These are phyloP conservation scores for Syzygium oleosum DNA, from an alignment of 345 rosid genomes.

Conservation along the genomic window DNA sequence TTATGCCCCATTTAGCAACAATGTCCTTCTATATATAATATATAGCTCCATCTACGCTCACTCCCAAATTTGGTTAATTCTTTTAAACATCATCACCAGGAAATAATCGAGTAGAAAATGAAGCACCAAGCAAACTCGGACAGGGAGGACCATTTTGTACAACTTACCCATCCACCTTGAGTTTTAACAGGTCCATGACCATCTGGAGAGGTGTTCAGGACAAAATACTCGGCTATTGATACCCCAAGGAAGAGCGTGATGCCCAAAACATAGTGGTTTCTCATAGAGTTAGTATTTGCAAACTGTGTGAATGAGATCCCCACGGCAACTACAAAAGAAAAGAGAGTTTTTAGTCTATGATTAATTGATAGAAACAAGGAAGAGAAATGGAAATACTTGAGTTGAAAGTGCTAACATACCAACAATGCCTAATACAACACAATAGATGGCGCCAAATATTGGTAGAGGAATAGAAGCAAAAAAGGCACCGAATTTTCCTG, in stretches of 20 bases:
- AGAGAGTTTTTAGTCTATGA: neutral
- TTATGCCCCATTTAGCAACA: neutral
- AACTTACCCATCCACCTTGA: constrained; percentile 82
- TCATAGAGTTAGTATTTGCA: constrained; percentile 69
- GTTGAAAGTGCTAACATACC: constrained; percentile 35
- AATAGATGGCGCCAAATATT: constrained; percentile 86
- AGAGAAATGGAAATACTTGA: neutral
- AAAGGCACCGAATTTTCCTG: constrained; percentile 95
- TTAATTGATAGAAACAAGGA: neutral
- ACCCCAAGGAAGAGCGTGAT: constrained; percentile 76
- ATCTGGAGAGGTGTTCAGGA: constrained; percentile 21
- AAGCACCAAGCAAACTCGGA: neutral
- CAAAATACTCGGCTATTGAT: constrained; percentile 79
- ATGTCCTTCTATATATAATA: neutral
- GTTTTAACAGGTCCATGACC: constrained; percentile 86
- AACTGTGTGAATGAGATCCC: constrained; percentile 92
- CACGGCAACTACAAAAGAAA: constrained; percentile 45
- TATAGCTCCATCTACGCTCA: neutral
- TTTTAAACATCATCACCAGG: neutral
- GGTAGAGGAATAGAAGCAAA: constrained; percentile 96
- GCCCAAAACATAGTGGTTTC: constrained; percentile 86
- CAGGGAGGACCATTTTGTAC: neutral
- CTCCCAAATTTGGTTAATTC: neutral
- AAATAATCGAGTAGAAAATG: neutral
- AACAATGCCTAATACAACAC: constrained; percentile 81